Evolutionary conservation across 2,329 filamentous ascomycete species (phyloP).

Genomic region (Colletotrichum chlorophyti): DNA sequence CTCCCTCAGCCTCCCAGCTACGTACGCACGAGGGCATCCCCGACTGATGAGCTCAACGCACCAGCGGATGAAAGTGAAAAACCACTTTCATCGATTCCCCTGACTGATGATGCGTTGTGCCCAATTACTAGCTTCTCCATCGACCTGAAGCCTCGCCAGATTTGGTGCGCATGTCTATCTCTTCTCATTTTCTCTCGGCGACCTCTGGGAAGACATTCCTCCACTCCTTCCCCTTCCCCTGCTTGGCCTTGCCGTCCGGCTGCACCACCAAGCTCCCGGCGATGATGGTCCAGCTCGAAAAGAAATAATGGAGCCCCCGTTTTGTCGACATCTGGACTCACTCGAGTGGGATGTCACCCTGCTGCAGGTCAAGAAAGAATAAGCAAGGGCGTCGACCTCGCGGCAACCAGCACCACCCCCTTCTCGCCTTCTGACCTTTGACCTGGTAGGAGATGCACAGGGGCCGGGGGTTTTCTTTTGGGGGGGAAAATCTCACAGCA

Average conservation of each 20-base stretch:
- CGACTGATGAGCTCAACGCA: too few species aligned
- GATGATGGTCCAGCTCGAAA: constrained; percentile 14
- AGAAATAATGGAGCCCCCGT: constrained; percentile 18
- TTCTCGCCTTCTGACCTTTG: too few species aligned
- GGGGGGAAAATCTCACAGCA: constrained; percentile 12
- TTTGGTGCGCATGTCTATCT: constrained; percentile 11
- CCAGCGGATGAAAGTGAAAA: too few species aligned
- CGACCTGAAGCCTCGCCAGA: neutral
- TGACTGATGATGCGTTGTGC: too few species aligned
- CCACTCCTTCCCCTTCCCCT: constrained; percentile 15
- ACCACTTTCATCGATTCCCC: neutral
- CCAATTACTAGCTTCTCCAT: too few species aligned
- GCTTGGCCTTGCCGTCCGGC: constrained; percentile 26
- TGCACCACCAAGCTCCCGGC: constrained; percentile 26
- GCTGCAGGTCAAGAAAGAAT: constrained; percentile 17
- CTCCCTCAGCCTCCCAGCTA: neutral
- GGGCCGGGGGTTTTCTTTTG: constrained; percentile 17
- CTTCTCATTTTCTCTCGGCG: constrained; percentile 18
- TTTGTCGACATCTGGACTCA: constrained; percentile 20
- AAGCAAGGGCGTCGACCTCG: constrained; percentile 20
- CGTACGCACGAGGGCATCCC: neutral
- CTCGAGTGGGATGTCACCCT: constrained; percentile 10
- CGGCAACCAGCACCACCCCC: constrained; percentile 1
- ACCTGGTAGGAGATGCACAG: too few species aligned
- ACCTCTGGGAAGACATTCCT: neutral